These are phyloP conservation scores for Mycena venus DNA, from an alignment of 768 basidiomycete species.

Conservation along the genomic window DNA sequence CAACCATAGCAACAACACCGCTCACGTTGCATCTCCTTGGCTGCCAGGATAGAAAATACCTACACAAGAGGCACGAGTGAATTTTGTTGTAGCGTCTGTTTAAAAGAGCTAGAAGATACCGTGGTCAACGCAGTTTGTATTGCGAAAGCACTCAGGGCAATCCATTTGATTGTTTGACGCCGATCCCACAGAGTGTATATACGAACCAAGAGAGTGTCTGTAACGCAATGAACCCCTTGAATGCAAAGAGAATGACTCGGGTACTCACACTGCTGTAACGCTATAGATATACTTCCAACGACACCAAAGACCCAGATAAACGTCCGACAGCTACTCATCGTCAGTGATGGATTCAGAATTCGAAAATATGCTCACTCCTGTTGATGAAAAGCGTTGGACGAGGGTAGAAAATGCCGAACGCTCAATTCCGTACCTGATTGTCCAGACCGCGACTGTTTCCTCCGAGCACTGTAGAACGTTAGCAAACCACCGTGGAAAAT, in stretches of 20 bases:
- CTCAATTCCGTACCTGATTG: neutral
- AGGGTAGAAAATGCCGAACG: neutral
- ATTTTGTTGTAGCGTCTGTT: too few relatives aligned
- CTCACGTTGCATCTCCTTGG: constrained; percentile 10
- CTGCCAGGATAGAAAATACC: neutral
- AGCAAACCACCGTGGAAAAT: neutral
- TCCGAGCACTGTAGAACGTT: neutral
- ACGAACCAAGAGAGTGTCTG: neutral
- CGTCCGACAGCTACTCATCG: neutral
- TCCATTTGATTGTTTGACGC: constrained; percentile 4
- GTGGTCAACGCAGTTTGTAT: neutral
- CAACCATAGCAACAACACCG: neutral
- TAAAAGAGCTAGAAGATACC: neutral
- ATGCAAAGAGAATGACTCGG: neutral
- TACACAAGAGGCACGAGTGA: too few relatives aligned
- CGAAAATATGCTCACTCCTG: neutral
- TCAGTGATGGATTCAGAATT: neutral
- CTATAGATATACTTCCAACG: neutral
- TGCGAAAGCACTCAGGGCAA: neutral
- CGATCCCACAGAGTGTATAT: constrained; percentile 14
- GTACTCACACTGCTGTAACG: constrained; percentile 5
- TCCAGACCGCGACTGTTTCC: neutral
- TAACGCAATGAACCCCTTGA: neutral
- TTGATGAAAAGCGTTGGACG: neutral
- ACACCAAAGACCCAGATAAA: constrained; percentile 16